Evolutionary conservation across 345 rosid genomes (phyloP).

Genomic region (Populus nigra): DNA sequence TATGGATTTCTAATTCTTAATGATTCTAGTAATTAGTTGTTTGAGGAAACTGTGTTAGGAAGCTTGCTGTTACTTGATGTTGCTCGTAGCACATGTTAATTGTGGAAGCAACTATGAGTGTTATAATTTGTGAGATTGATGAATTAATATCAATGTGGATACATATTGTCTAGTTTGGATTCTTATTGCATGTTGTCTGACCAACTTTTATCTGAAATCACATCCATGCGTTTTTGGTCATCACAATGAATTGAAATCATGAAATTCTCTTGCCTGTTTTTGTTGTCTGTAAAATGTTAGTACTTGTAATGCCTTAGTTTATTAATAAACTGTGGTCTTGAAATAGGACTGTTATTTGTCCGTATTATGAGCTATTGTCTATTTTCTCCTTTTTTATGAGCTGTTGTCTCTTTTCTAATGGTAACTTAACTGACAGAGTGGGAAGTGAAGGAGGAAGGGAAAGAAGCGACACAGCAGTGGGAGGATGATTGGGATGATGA

Average conservation of each 20-base stretch:
- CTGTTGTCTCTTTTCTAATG: background rate
- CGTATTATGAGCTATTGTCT: background rate
- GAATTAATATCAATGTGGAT: too few species aligned
- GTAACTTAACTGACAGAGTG: slow-evolving; percentile 43
- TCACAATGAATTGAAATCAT: background rate
- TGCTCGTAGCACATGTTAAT: background rate
- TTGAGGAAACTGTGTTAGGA: background rate
- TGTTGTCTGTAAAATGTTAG: background rate
- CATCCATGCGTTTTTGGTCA: background rate
- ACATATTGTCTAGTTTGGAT: too few species aligned
- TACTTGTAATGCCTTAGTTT: background rate
- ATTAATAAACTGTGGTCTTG: background rate
- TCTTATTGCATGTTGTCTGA: too few species aligned
- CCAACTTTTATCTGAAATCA: too few species aligned
- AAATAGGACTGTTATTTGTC: background rate
- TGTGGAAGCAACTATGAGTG: background rate
- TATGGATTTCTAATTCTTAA: background rate
- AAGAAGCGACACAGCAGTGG: slow-evolving; percentile 82
- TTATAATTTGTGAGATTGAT: background rate
- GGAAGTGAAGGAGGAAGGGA: slow-evolving; percentile 75
- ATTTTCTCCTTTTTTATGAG: background rate
- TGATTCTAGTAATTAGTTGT: background rate
- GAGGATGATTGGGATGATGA: slow-evolving; percentile 98
- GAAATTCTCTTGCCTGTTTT: background rate
- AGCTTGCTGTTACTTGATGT: background rate